phyloP scores from a whole-genome alignment of 1,139 yeast species.

The Pichia sp. region DNA sequence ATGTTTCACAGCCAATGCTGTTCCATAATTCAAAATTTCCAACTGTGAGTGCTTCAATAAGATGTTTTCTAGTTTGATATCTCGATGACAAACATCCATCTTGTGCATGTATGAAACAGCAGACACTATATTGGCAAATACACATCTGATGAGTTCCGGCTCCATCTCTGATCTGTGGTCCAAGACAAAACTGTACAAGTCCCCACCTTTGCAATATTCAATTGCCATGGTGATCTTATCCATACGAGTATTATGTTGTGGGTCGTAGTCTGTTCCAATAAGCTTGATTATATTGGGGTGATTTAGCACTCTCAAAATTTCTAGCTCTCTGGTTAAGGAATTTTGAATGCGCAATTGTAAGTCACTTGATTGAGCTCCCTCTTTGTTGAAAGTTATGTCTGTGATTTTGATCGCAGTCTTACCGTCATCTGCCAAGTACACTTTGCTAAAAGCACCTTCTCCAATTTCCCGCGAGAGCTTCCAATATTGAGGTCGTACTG shows the following conservation, averaged over 20 bases:
- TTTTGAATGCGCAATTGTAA: slow-evolving; percentile 57
- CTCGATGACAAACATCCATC: slow-evolving; percentile 73
- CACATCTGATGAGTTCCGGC: slow-evolving; percentile 50
- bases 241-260: slow-evolving; percentile 18
- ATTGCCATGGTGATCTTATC: slow-evolving; percentile 54
- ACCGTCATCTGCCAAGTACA: slow-evolving; percentile 33
- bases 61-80: slow-evolving; percentile 79
- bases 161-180: slow-evolving; percentile 37
- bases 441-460: slow-evolving; percentile 56
- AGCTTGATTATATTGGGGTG: slow-evolving; percentile 44
- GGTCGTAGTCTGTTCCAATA: slow-evolving; percentile 33
- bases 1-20: slow-evolving; percentile 21
- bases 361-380: slow-evolving; percentile 27
- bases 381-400: slow-evolving; percentile 28
- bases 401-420: slow-evolving; percentile 40
- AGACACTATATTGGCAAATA: slow-evolving; percentile 63
- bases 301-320: slow-evolving; percentile 45
- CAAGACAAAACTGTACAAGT: slow-evolving; percentile 61
- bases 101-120: slow-evolving; percentile 75
- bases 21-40: slow-evolving; percentile 28
- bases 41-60: slow-evolving; percentile 44
- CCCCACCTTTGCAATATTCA: slow-evolving; percentile 82
- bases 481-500: slow-evolving; percentile 24
- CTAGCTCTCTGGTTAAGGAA: slow-evolving; percentile 71
- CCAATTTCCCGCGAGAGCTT: slow-evolving; percentile 43